A percentile compares a stretch with the other conserved stretches of the same genome.
Evolutionary conservation across 306 rosid genomes (phyloP).

Genomic region (Quercus variabilis): DNA sequence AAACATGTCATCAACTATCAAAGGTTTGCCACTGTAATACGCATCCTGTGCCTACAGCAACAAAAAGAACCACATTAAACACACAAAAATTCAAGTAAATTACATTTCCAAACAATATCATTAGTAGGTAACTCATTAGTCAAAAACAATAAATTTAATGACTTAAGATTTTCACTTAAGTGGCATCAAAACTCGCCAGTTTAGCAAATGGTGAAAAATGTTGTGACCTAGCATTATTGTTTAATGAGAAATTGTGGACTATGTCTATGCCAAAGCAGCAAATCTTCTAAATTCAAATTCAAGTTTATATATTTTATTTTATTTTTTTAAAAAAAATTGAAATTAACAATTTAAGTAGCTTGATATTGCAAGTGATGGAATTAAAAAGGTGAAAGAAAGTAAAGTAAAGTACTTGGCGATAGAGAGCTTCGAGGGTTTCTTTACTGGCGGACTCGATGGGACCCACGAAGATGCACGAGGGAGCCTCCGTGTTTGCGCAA

Average conservation of each 20-base stretch:
- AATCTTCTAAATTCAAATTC: too few species aligned
- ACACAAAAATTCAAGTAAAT: neutral
- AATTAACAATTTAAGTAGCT: too few species aligned
- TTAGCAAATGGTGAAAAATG: too few species aligned
- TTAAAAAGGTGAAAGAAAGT: neutral
- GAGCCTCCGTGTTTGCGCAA: constrained; percentile 34
- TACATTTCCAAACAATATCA: neutral
- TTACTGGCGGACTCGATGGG: constrained; percentile 78
- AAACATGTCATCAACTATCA: constrained; percentile 94
- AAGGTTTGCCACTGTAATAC: constrained; percentile 84
- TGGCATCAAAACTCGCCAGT: too few species aligned
- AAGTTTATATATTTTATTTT: too few species aligned
- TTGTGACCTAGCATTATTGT: too few species aligned
- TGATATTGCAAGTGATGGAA: neutral
- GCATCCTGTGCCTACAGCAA: constrained; percentile 73
- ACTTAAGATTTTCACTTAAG: too few species aligned
- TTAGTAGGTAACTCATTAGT: neutral
- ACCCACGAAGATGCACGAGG: constrained; percentile 70
- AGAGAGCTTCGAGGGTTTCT: constrained; percentile 87
- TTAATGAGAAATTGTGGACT: too few species aligned
- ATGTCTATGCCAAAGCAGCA: too few species aligned
- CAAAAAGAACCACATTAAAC: neutral
- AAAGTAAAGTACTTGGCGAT: constrained; percentile 42
- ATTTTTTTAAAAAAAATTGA: too few species aligned
- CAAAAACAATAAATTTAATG: too few species aligned